Evolutionary conservation across 2,329 filamentous ascomycete species (phyloP), one percentile per base, ranked within the genome.

Genomic region (Amauroascus verrucosus): DNA sequence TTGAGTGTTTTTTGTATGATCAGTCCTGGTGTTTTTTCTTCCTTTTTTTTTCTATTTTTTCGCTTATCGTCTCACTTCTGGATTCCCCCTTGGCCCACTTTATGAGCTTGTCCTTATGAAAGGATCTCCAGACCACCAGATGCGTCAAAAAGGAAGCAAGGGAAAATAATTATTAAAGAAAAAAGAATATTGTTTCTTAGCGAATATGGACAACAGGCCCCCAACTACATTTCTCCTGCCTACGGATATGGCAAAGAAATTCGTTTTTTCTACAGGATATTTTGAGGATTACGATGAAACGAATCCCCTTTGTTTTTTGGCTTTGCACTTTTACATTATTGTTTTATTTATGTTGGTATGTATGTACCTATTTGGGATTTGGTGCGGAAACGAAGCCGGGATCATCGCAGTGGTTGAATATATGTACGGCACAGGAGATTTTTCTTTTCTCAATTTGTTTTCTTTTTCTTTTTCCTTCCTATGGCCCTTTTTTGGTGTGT

Each of bases 1-100:
- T 13, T 48, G 16, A 30, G 7, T 53, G 26, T 51, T 50, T 50
- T 49, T 40, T 49, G 20, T 48, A 41, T 54, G 46, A 48, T 48
- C 28, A 47, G 28, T 48, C 33, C 33, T 18, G 28, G 28, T 30
- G 40, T n/a, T n/a, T 45, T 44, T 13, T 32, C 16, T 44, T 48
- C 40, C 11, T 22, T 45, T 26, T 53, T 44, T 43, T 16, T 55
- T 44, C 18, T 11, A 6, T n/a, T 45, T 44, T 22, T 8, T 43
- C n/a, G n/a, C 18, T 22, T 26, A 4, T 40, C 33, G 33, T 16
- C 41, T 18, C 13, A 20, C 8, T 33, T 33, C 22, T 26, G 20
- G 13, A 28, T 2, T 30, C 33, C 32, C 14, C 26, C 3, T 20
- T 2, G 24, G 32, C 30, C 30, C 32, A 33, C 3, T 43, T 45